phyloP scores from a whole-genome alignment of 2,329 filamentous ascomycete species.

The Arachnopeziza araneosa region DNA sequence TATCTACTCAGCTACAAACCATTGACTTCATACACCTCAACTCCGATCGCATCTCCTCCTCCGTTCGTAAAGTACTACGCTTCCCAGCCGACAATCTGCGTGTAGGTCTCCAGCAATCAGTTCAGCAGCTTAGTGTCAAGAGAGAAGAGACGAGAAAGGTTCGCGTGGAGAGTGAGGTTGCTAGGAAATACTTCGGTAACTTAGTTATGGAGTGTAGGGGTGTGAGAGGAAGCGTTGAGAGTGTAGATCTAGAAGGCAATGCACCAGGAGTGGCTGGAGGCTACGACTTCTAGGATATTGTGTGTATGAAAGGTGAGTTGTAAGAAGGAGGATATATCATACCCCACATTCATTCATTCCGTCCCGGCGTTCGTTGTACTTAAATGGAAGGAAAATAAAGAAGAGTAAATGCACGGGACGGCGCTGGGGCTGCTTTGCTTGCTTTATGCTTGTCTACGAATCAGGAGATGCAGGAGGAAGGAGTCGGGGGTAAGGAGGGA shows the following conservation, averaged over 20 bases:
- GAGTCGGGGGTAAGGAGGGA: too few relatives aligned
- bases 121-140: slow-evolving; percentile 74
- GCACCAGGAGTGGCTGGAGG: slow-evolving; percentile 30
- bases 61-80: slow-evolving; percentile 84
- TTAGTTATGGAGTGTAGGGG: slow-evolving; percentile 62
- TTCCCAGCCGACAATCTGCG: slow-evolving; percentile 83
- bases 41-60: slow-evolving; percentile 72
- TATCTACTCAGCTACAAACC: slow-evolving; percentile 70
- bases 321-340: too few relatives aligned
- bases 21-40: slow-evolving; percentile 94
- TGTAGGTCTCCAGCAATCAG: slow-evolving; percentile 73
- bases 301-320: too few relatives aligned
- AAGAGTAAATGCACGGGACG: too few relatives aligned
- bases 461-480: too few relatives aligned
- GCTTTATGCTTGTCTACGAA: too few relatives aligned
- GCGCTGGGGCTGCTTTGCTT: too few relatives aligned
- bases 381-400: too few relatives aligned
- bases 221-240: slow-evolving; percentile 38
- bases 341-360: too few relatives aligned
- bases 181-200: slow-evolving; percentile 84
- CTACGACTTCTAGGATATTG: slow-evolving; percentile 19
- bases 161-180: slow-evolving; percentile 76
- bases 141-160: slow-evolving; percentile 80
- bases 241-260: slow-evolving; percentile 29
- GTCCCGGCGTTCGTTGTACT: too few relatives aligned